Conservation (phyloP, 345 rosid species). For the Gossypium bickii region DNA sequence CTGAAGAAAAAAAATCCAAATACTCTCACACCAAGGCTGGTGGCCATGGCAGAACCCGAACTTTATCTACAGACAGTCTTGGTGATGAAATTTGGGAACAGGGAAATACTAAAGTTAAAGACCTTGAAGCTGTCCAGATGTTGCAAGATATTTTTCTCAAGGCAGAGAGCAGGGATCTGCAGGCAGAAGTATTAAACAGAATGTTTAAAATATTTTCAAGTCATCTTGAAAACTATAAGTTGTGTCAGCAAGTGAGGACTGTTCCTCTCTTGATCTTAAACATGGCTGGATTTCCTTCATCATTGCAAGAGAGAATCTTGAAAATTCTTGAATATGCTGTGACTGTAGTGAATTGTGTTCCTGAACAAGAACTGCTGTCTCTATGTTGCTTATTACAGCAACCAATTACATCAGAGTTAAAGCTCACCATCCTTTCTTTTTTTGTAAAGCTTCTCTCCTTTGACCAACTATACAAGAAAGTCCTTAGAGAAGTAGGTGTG, state of each 20-base stretch:
- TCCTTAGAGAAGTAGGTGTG: conserved; percentile 94
- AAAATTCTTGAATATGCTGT: conserved; percentile 99
- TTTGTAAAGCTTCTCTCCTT: conserved; percentile 93
- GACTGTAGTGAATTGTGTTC: conserved; percentile 96
- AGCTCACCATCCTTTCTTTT: conserved; percentile 93
- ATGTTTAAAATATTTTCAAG: conserved; percentile 98
- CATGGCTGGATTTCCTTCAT: conserved; percentile 88
- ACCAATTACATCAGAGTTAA: conserved; percentile 79
- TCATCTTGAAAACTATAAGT: conserved; percentile 85
- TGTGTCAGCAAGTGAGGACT: conserved; percentile 90
- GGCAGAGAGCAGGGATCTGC: conserved; percentile 74
- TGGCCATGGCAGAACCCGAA: conserved; percentile 55
- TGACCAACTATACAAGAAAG: conserved; percentile 98
- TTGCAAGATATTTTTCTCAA: conserved; percentile 93
- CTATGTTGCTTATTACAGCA: conserved; percentile 98
- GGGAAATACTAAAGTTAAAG: conserved; percentile 80
- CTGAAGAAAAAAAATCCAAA: conserved; percentile 54
- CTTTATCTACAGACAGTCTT: conserved; percentile 51
- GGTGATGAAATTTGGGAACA: conserved; percentile 78
- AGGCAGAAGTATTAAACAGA: conserved; percentile 95
- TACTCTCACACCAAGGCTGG: conserved; percentile 46
- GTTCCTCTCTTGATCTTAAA: conserved; percentile 93
- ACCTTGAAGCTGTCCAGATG: conserved; percentile 99
- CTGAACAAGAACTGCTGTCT: conserved; percentile 97
- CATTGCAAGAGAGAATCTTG: conserved; percentile 88